Base-by-base conservation (phyloP, 768 basidiomycete genomes). In the Lactifluus subvellereus region DNA sequence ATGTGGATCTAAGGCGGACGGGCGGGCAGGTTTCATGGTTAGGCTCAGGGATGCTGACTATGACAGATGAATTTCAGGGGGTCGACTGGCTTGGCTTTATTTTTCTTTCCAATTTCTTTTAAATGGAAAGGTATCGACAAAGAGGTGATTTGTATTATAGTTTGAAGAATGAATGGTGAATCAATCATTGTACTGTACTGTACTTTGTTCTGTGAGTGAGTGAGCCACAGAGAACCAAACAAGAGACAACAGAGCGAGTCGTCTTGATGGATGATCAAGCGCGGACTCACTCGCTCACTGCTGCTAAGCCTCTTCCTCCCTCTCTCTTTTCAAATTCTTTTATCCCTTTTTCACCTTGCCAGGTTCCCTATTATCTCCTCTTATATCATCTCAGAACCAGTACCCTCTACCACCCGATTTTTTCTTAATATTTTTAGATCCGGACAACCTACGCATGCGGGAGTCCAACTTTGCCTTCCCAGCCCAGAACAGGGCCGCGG, bases 381-480 rank as follows among this genome's bases (percentile, higher is more conserved):
- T 27, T 35, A 30, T 13, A n/a, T 47, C 45, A 20, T 4, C 57
- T 14, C 9, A 47, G n/a, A 14, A 1, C 51, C 13, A 18, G 20
- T 20, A 6, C 2, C 43, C 45, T 13, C 30, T 11, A 4, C 32
- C n/a, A 20, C 38, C 42, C n/a, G 11, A 6, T 3, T 54, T 59
- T 63, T 62, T 59, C 49, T 47, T 35, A 6, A 16, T 32, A 40
- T 62, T 57, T 57, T 40, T 6, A 35, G 50, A 22, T 47, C 43
- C 43, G 18, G 6, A 4, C 53, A 1, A 22, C 58, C 33, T 30
- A 55, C 58, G 57, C 43, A 97, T 97, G 95, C 85, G 95, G 67
- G 94, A 97, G 74, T 89, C 90, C 69, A 97, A 95, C 81, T 95
- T 94, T 77, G 88, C 87, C 20, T 96, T 95, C 78, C 92, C 94